Evolutionary conservation across 768 basidiomycete genomes (phyloP).

Genomic region (Suillus alpinus): DNA sequence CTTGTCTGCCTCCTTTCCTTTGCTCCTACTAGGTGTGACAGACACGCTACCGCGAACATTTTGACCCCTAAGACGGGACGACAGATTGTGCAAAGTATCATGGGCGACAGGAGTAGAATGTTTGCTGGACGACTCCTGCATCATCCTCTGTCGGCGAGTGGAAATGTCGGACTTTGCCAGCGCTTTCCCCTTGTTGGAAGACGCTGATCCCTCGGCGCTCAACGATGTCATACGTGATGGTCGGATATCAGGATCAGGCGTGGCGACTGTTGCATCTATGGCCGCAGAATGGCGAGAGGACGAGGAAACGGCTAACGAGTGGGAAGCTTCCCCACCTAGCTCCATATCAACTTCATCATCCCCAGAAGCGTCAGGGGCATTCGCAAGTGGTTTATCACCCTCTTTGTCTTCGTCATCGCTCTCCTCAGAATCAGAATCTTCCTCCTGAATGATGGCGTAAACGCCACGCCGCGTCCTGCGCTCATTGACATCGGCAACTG

Average conservation of each 20-base stretch:
- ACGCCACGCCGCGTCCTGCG: constrained; percentile 79
- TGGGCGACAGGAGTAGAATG: constrained; percentile 32
- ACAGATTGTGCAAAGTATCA: constrained; percentile 21
- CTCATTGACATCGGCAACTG: constrained; percentile 66
- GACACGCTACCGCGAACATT: constrained; percentile 29
- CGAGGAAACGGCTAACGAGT: constrained; percentile 17
- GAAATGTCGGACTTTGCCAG: constrained; percentile 58
- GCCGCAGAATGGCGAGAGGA: constrained; percentile 24
- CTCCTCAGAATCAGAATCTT: constrained; percentile 54
- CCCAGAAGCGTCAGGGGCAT: constrained; percentile 37
- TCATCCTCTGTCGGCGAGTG: constrained; percentile 56
- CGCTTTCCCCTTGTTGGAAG: constrained; percentile 21
- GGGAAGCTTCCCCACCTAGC: constrained; percentile 29
- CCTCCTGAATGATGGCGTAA: constrained; percentile 64
- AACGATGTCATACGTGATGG: constrained; percentile 40
- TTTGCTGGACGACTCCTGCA: constrained; percentile 47
- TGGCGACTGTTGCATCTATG: constrained; percentile 18
- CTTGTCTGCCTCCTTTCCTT: constrained; percentile 42
- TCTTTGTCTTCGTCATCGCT: constrained; percentile 54
- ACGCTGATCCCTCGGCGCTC: constrained; percentile 25
- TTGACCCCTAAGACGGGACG: constrained; percentile 16
- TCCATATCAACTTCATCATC: constrained; percentile 54
- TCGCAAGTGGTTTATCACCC: constrained; percentile 45
- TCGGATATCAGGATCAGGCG: constrained; percentile 14
- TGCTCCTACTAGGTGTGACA: constrained; percentile 28